Conservation (phyloP, 345 rosid genomes). For the Mangifera indica region DNA sequence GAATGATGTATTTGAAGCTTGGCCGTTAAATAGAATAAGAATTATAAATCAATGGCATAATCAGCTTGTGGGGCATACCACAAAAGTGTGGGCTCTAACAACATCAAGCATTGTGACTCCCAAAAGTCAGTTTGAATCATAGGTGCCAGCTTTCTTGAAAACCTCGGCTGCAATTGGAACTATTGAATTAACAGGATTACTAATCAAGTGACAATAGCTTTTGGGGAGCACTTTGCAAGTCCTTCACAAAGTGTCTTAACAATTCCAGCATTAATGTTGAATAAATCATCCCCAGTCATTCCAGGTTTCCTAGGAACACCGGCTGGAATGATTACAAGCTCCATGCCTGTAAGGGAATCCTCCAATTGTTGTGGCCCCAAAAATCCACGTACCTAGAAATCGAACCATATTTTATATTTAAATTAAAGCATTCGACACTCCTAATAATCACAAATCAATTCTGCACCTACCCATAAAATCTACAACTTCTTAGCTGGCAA, state of each 20-base stretch:
- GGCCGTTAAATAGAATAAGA: neutral
- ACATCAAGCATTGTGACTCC: conserved; percentile 98
- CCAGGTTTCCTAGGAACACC: conserved; percentile 98
- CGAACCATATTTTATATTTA: neutral
- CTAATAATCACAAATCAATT: neutral
- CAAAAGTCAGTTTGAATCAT: conserved; percentile 78
- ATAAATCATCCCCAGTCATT: conserved; percentile 97
- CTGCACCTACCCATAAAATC: neutral
- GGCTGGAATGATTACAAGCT: conserved; percentile 89
- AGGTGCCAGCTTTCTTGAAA: conserved; percentile 85
- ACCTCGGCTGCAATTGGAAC: conserved; percentile 95
- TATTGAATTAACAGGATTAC: conserved; percentile 94
- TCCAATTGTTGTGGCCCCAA: conserved; percentile 82
- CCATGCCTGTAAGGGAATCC: conserved; percentile 89
- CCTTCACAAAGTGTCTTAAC: conserved; percentile 87
- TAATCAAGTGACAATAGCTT: conserved; percentile 79
- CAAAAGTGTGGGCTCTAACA: conserved; percentile 96
- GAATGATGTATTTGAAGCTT: conserved; percentile 5
- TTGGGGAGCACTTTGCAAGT: conserved; percentile 79
- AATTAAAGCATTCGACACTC: neutral
- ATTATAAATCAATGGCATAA: neutral
- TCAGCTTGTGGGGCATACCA: conserved; percentile 44
- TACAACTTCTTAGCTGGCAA: neutral
- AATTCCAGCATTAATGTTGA: conserved; percentile 95
- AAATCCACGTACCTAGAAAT: conserved; percentile 79